These are phyloP conservation scores for Cyberlindnera veronae DNA, from an alignment of 805 yeast genomes.

Conservation along the genomic window DNA sequence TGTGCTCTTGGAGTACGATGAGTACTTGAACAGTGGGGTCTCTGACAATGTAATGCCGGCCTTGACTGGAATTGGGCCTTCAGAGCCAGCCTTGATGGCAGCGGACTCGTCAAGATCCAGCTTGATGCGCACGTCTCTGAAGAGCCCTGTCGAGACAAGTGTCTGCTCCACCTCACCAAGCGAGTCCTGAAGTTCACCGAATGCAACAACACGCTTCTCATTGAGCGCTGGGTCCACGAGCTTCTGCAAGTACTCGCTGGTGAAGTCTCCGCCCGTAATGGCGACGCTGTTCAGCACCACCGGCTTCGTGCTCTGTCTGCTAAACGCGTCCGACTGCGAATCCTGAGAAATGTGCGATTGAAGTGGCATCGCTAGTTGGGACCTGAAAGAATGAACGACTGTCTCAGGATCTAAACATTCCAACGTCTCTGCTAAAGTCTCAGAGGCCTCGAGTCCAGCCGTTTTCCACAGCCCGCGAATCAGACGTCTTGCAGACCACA, in stretches of 20 bases:
- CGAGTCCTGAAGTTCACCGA: constrained; percentile 37
- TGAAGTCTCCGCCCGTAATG: constrained; percentile 31
- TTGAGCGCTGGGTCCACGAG: constrained; percentile 42
- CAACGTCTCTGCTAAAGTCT: too few relatives aligned
- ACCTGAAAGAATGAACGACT: too few relatives aligned
- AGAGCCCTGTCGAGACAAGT: constrained; percentile 43
- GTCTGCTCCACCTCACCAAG: constrained; percentile 34
- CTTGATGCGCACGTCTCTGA: constrained; percentile 36
- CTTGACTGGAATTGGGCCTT: constrained; percentile 40
- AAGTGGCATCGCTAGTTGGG: constrained; percentile 7
- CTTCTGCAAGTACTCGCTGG: constrained; percentile 43
- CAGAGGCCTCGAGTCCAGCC: too few relatives aligned
- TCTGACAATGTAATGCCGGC: constrained; percentile 41
- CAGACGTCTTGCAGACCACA: too few relatives aligned
- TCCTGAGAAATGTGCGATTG: constrained; percentile 1
- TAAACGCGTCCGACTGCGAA: constrained; percentile 8
- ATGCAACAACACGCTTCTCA: constrained; percentile 29
- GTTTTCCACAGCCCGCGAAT: too few relatives aligned
- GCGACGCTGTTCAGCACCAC: constrained; percentile 18
- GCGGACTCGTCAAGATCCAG: constrained; percentile 37
- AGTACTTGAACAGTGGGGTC: constrained; percentile 28
- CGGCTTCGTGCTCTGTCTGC: constrained; percentile 22
- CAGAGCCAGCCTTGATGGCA: not conserved
- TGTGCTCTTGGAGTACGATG: constrained; percentile 33
- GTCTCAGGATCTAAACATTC: too few relatives aligned